Percentiles rank a stretch among this genome's conserved stretches.
phyloP scores from a whole-genome alignment of 805 yeast genomes.

The Ogataea polymorpha region DNA sequence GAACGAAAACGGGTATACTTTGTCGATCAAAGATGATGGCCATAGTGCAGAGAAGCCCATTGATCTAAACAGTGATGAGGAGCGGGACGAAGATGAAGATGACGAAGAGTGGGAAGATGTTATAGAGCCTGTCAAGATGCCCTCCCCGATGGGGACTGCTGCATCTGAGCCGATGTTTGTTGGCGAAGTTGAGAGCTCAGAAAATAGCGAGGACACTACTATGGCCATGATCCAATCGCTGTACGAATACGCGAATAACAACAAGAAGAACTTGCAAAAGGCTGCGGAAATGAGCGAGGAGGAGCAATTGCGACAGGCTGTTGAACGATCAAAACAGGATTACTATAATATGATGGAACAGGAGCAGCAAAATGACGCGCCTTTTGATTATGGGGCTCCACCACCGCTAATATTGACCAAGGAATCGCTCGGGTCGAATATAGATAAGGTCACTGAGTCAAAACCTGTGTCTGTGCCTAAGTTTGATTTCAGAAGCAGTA shows the following conservation, averaged over 20 bases:
- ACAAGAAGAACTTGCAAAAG: constrained; percentile 22
- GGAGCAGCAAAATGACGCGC: constrained; percentile 9
- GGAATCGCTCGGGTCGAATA: constrained; percentile 16
- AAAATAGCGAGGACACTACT: constrained; percentile 18
- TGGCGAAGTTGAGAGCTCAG: neutral
- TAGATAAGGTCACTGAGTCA: constrained; percentile 4
- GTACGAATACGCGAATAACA: constrained; percentile 31
- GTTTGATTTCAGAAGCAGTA: constrained; percentile 13
- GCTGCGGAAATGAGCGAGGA: constrained; percentile 22
- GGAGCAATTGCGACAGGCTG: constrained; percentile 40
- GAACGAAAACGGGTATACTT: constrained; percentile 81
- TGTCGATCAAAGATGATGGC: constrained; percentile 53
- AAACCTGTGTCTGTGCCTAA: constrained; percentile 12
- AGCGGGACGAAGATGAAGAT: constrained; percentile 44
- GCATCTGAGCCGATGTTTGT: constrained; percentile 21
- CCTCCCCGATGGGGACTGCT: constrained; percentile 20
- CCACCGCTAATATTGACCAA: constrained; percentile 24
- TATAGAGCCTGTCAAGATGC: neutral
- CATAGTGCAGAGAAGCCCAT: constrained; percentile 45
- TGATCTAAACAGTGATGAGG: constrained; percentile 24
- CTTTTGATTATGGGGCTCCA: constrained; percentile 6
- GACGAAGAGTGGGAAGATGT: constrained; percentile 76
- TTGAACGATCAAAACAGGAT: constrained; percentile 46
- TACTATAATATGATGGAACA: constrained; percentile 30
- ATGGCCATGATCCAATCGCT: constrained; percentile 32